Base-by-base conservation (phyloP, 345 rosid species). In the Litchi chinensis region DNA sequence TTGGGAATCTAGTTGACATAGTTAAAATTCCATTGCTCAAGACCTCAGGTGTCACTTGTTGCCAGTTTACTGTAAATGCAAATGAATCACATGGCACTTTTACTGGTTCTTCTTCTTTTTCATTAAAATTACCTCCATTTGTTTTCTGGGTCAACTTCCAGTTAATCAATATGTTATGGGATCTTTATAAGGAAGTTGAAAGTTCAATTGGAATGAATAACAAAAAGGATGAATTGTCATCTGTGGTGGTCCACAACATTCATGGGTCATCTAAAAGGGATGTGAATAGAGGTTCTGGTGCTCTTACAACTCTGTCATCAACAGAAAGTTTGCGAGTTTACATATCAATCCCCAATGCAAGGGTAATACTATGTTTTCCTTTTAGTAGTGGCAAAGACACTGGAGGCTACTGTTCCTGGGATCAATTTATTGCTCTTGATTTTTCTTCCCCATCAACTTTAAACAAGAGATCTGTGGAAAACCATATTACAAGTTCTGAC, bases 361-460 rank as follows among this genome's bases (percentile, higher is more conserved):
- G 98, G 83, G 73, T 87, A 21, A 84, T 96, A 65, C 64, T 96
- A 44, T 94, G 97, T 82, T 91, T 91, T 82, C 95, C 98, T 77
- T 84, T 83, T 75, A 85, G 86, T 76, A 80, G 78, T 68, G 83
- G 70, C 54, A 80, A 85, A 76, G 92, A 60, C 78, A 57, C 44
- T 66, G 79, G 77, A 21, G 80, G 81, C 81, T 79, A 77, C 80
- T 81, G 78, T 71, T 80, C 86, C 70, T 87, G 92, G 90, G 88
- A 87, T 76, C 88, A 88, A 64, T 93, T 96, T 78, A 83, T 96
- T 77, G 91, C 93, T 64, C 70, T 92, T 21, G 98, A 94, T 82
- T 71, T 94, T 71, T 83, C 83, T 68, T 79, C 93, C 16, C 83
- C 92, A 62, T 79, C 68, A 6, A 73, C 81, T 76, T 81, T 75